A percentile compares a stretch with the other conserved stretches of the same genome.
phyloP scores from a whole-genome alignment of 2,329 filamentous ascomycete species.

The Cryphonectria radicalis region DNA sequence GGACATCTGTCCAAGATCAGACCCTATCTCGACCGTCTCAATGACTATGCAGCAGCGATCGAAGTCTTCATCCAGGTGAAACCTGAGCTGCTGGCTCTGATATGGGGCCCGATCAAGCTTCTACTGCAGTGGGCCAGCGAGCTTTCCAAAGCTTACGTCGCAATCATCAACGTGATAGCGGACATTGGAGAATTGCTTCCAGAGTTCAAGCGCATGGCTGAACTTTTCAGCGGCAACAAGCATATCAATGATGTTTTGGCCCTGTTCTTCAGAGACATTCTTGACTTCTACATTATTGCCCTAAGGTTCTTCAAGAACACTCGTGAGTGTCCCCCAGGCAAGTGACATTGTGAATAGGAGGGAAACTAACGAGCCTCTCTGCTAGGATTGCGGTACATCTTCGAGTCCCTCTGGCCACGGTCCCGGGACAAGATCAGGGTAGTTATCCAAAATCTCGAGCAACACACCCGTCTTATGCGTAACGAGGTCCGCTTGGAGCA shows the following conservation, averaged over 20 bases:
- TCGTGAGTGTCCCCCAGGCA: background rate
- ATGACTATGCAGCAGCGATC: slow-evolving; percentile 36
- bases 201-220: background rate
- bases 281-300: slow-evolving; percentile 41
- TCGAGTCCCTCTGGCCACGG: background rate
- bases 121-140: slow-evolving; percentile 66
- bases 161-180: background rate
- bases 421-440: background rate
- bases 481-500: slow-evolving; percentile 7
- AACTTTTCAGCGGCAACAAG: slow-evolving; percentile 34
- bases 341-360: background rate
- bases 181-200: background rate
- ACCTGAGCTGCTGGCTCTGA: slow-evolving; percentile 40
- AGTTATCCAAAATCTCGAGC: background rate
- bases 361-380: background rate
- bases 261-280: slow-evolving; percentile 43
- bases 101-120: slow-evolving; percentile 44
- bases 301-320: slow-evolving; percentile 38
- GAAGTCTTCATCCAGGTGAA: slow-evolving; percentile 40
- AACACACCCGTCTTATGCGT: slow-evolving; percentile 3
- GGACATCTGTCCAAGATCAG: slow-evolving; percentile 1
- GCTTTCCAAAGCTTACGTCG: background rate
- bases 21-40: slow-evolving; percentile 34
- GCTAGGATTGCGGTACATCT: background rate
- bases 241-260: slow-evolving; percentile 36